Percentiles rank a stretch among this genome's conserved stretches.
Conservation (phyloP, 31 red algal species). For the Odonthalia washingtoniensis region DNA sequence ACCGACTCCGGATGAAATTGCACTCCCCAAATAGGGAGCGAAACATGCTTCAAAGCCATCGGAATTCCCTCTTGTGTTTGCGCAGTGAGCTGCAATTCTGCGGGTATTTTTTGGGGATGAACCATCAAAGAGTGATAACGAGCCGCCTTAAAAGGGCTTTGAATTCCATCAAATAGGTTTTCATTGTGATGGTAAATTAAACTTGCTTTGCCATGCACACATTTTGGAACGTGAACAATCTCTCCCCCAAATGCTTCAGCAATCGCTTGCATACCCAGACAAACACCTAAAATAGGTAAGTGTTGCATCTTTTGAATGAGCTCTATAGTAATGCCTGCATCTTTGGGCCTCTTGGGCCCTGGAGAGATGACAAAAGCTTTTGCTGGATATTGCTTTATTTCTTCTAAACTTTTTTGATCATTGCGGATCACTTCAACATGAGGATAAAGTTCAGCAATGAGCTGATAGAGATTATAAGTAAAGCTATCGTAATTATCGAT, state of each 20-base stretch:
- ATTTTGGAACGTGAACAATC: slow-evolving; percentile 59
- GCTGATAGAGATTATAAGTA: slow-evolving; percentile 96
- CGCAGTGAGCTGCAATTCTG: slow-evolving; percentile 24
- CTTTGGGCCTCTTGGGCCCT: slow-evolving; percentile 79
- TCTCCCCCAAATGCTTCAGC: slow-evolving; percentile 60
- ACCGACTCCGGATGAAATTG: slow-evolving; percentile 99
- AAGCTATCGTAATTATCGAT: slow-evolving; percentile 99
- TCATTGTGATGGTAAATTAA: slow-evolving; percentile 49
- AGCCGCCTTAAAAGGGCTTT: slow-evolving; percentile 71
- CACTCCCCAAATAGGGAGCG: slow-evolving; percentile 83
- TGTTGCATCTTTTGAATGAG: neutral
- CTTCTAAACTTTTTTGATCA: slow-evolving; percentile 57
- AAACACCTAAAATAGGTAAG: slow-evolving; percentile 88
- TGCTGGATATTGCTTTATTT: slow-evolving; percentile 54
- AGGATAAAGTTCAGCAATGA: slow-evolving; percentile 66
- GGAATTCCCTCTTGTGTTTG: slow-evolving; percentile 78
- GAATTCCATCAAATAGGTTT: slow-evolving; percentile 57
- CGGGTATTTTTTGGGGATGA: slow-evolving; percentile 9
- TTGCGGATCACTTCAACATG: slow-evolving; percentile 56
- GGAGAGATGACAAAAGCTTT: slow-evolving; percentile 83
- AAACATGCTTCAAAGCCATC: slow-evolving; percentile 88
- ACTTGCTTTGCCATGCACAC: slow-evolving; percentile 66
- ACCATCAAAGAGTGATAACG: slow-evolving; percentile 74
- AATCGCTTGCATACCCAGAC: slow-evolving; percentile 95
- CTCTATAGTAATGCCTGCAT: slow-evolving; percentile 24